A percentile compares a stretch with the other conserved stretches of the same genome.
Conservation (phyloP, 2,329 filamentous ascomycete species). For the Pestalotiopsis sp. region DNA sequence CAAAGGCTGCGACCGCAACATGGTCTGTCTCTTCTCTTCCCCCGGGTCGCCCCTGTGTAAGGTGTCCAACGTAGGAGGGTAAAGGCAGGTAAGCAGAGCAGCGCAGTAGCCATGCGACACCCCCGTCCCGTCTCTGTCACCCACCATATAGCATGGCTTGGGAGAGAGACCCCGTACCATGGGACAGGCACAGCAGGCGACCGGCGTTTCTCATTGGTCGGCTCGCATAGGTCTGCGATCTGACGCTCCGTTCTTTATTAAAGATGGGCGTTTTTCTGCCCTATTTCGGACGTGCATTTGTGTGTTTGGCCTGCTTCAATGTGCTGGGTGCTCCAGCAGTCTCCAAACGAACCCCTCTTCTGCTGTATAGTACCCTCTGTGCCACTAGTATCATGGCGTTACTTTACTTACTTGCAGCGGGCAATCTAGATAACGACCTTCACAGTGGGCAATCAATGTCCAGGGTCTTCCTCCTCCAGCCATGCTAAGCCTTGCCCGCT, state of each 20-base stretch:
- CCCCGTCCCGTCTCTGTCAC: conserved; percentile 3
- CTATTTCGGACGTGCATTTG: neutral
- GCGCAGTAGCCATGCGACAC: conserved; percentile 8
- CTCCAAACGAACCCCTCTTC: neutral
- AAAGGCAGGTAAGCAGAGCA: no score
- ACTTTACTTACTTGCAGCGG: neutral
- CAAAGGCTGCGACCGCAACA: neutral
- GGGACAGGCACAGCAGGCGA: conserved; percentile 8
- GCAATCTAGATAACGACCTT: neutral
- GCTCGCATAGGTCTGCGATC: neutral
- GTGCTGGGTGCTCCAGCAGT: neutral
- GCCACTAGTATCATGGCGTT: neutral
- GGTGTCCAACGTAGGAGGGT: no score
- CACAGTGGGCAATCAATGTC: neutral
- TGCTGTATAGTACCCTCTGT: neutral
- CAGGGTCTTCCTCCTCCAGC: neutral
- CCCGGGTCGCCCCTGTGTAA: neutral
- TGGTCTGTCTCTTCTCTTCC: neutral
- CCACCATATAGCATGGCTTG: conserved; percentile 3
- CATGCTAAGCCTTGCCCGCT: neutral
- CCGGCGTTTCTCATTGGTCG: neutral
- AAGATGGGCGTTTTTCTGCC: neutral
- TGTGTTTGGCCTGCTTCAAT: neutral
- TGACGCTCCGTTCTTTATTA: neutral
- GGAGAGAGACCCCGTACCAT: neutral